Evolutionary conservation across 257 asterid genomes (phyloP).

Genomic region (Ehretia macrophylla): DNA sequence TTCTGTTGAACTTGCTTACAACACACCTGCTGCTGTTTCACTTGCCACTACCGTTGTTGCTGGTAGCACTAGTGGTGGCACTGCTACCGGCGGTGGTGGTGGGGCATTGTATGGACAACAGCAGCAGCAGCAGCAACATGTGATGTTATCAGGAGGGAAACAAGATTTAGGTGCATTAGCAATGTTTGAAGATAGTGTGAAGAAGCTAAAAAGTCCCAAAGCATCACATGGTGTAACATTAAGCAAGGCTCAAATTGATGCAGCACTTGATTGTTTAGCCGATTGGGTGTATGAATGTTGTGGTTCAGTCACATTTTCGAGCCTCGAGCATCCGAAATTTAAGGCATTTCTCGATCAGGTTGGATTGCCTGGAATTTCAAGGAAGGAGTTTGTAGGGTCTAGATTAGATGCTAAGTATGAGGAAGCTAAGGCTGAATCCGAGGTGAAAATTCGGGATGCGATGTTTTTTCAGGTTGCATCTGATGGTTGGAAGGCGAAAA

Average conservation of each 20-base stretch:
- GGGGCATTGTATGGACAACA: conserved; percentile 37
- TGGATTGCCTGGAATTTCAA: conserved; percentile 61
- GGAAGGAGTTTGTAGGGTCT: conserved; percentile 53
- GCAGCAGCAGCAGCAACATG: conserved; percentile 41
- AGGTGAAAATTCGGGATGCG: conserved; percentile 84
- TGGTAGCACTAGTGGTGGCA: conserved; percentile 7
- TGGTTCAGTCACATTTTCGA: conserved; percentile 73
- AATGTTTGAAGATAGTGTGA: conserved; percentile 82
- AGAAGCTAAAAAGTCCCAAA: conserved; percentile 81
- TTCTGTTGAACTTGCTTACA: conserved; percentile 51
- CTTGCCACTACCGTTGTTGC: conserved; percentile 34
- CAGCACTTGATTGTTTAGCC: conserved; percentile 65
- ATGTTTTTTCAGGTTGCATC: conserved; percentile 92
- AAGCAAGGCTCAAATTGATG: conserved; percentile 64
- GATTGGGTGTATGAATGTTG: conserved; percentile 93
- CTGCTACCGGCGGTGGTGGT: conserved; percentile 22
- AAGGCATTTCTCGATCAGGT: conserved; percentile 73
- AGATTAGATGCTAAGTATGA: conserved; percentile 65
- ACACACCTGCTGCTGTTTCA: conserved; percentile 41
- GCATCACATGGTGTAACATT: conserved; percentile 53
- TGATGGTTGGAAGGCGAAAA: conserved; percentile 76
- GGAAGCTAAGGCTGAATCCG: conserved; percentile 63
- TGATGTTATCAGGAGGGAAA: conserved; percentile 83
- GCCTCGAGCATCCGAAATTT: conserved; percentile 88
- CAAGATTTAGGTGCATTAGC: conserved; percentile 91